Evolutionary conservation across 139 green algal species (phyloP), one percentile per base, ranked within the genome.

Genomic region (Tetradesmus obliquus): DNA sequence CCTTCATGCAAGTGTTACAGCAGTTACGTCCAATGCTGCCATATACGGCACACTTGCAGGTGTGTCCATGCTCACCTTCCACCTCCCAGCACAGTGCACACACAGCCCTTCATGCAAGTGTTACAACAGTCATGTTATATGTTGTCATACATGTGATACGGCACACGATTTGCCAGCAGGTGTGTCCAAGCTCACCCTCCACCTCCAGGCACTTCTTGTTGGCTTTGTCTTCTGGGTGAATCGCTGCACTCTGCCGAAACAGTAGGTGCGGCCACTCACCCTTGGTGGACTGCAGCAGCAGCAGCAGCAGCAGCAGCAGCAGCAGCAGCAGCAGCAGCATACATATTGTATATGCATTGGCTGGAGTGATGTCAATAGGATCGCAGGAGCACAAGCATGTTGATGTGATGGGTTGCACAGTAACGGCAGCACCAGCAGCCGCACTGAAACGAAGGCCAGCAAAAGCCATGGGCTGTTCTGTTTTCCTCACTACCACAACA

Each of bases 231-330:
- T 12, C 51, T 6, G 17, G 32, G 82, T 87, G 82, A 2, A 2
- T 87, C 3, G 62, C 24, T 15, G 84, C 57, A 19, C 57, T 89
- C 84, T 82, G 32, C 12, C 84, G 22, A 60, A 81, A 89, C 58
- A 89, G n/a, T 13, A 89, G 22, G 62, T 89, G 57, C 3, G 84
- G 60, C 84, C 84, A 89, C 45, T 55, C 62, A 19, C 12, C 84
- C 58, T 62, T 89, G 57, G 84, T 82, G 13, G 15, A n/a, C 84
- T 89, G 84, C 24, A 80, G 54, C 15, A 45, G 45, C 80, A 85
- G 45, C 32, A 58, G 80, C 32, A 85, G 32, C 32, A 85, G 80
- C 19, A 51, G n/a, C 32, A 45, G 32, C 32, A 45, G 32, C 32
- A 45, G 32, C 32, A 45, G 32, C 32, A 45, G 32, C 32, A 24